Base-by-base conservation (phyloP, 2,329 filamentous ascomycete genomes). In the Remersonia thermophila region DNA sequence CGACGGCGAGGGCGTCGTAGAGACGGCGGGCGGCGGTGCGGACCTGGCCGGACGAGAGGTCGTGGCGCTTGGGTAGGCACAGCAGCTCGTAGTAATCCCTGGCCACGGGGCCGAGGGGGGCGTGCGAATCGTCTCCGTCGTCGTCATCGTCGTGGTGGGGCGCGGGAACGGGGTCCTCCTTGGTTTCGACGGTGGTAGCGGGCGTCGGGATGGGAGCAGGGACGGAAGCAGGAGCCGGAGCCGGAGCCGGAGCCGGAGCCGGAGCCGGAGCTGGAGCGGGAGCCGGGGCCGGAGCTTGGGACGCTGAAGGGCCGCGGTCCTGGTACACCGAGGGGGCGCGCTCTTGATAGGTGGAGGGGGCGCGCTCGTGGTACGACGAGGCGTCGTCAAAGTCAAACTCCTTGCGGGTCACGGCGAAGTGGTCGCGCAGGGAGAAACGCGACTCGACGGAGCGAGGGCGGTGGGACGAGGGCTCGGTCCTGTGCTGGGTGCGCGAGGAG, bases 371-470 rank as follows among this genome's bases (percentile, higher is more conserved):
- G 30, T 65, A 50, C 13, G 63, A 66, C 28, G 61, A 64, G 14
- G 54, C 58, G 42, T 68, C 65, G 45, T 68, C 65, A 37, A 63
- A 64, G 44, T 57, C 65, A 35, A 67, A 62, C 40, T 67, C 64
- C 32, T 55, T 56, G 23, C 62, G 53, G 5, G 65, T 68, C 26
- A 61, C 52, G 14, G 65, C 63, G 39, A 68, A 69, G 37, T 68
- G 63, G 30, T 67, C 62, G 31, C 57, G 60, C 32, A 68, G 53
- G 3, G 65, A 68, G 51, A 60, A 63, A 29, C 32, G 39, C 20
- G 39, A 36, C 27, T 28, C 30, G 13, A 25, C 32, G 2, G 33
- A 20, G 3, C 58, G 55, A 30, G 60, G 47, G 13, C 43, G 42
- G 25, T 51, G 53, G 25, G 27, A n/a, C 2, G 32, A 12, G 17